Evolutionary conservation across 2,329 filamentous ascomycete genomes (phyloP), one percentile per base, ranked within the genome.

Genomic region (Beauveria rudraprayagi): DNA sequence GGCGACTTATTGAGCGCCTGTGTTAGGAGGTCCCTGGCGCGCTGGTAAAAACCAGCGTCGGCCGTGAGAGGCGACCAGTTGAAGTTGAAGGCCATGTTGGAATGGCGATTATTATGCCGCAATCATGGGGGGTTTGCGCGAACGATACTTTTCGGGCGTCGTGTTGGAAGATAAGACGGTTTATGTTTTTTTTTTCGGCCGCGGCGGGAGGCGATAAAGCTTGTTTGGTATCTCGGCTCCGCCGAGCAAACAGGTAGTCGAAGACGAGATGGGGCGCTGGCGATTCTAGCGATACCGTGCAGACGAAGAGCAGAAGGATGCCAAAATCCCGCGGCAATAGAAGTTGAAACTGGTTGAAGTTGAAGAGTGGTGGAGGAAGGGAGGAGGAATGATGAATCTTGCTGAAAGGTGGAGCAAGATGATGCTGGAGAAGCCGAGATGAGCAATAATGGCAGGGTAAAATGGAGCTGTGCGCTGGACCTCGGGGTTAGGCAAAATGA

Each of bases 11-110:
- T 99, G 70, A 99, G 82, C 41, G 94, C 94, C 62, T 90, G 88
- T 28, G 94, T 99, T 69, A 99, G 83, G 75, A 97, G 89, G 73
- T 97, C 92, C 74, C 92, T 90, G 56, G 94, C 93, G 68, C 92
- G 89, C 73, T 89, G 85, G 77, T 93, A 93, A 76, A 94, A 94
- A 68, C 87, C 85, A 70, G 91, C 93, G 79, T 97, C 94, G 72
- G 93, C 93, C 78, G 95, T 94, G 67, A 99, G 83, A 72, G 94
- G 94, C 84, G 92, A 96, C 94, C 94, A 99, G 91, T 97, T 97
- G 90, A 99, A 99, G 82, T 97, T 97, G 89, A 99, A 99, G 68
- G 94, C 94, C 94, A 99, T 99, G 77, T 77, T 81, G 76, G 77
- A 76, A 78, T 78, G 76, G 77, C 78, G 65, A 66, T 70, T 66